Evolutionary conservation across 2,329 filamentous ascomycete genomes (phyloP), one percentile per base, ranked within the genome.

Genomic region (Kalmusia sp.): DNA sequence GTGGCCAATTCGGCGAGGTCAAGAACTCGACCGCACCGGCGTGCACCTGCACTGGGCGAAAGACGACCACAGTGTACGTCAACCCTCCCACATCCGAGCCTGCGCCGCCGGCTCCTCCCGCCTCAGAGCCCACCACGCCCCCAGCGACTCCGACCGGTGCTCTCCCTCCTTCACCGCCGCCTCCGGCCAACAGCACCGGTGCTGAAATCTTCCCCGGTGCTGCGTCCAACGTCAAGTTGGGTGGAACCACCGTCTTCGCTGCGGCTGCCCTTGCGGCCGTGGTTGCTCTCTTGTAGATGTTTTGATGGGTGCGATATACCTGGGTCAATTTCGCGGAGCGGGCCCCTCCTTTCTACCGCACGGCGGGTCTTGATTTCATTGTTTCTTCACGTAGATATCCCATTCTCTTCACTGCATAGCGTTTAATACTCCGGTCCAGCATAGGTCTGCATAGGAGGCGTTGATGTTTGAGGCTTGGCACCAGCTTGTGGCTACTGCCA

Each of bases 41-140:
- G 9, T 59, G 58, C 41, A 54, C 49, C 27, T 67, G 64, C 58
- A 63, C 59, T n/a, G 48, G 49, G 21, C 55, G 40, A 30, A 45
- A 39, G 34, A 54, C 67, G 1, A 44, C 52, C 5, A 71, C 69
- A 11, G 53, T 71, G 17, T 69, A 67, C 25, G 62, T 70, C 5
- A 37, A 35, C 33, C 44, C 44, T 19, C 44, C 51, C 44, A 15
- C 49, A 12, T 39, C 60, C 2, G 51, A 49, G n/a, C 41, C 47
- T 5, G 55, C 40, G 17, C 53, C 62, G 4, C 50, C 61, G 14
- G 33, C 51, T 11, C 27, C 43, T 34, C 31, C 40, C 22, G 22
- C 40, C 6, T 28, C 40, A 8, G 44, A 14, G 30, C 44, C 44
- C 5, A 12, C 19, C n/a, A 22, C 22, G 21, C 37, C 37, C 9